Evolutionary conservation across 805 yeast species (phyloP), one percentile per base, ranked within the genome.

Genomic region (Lipomyces orientalis): DNA sequence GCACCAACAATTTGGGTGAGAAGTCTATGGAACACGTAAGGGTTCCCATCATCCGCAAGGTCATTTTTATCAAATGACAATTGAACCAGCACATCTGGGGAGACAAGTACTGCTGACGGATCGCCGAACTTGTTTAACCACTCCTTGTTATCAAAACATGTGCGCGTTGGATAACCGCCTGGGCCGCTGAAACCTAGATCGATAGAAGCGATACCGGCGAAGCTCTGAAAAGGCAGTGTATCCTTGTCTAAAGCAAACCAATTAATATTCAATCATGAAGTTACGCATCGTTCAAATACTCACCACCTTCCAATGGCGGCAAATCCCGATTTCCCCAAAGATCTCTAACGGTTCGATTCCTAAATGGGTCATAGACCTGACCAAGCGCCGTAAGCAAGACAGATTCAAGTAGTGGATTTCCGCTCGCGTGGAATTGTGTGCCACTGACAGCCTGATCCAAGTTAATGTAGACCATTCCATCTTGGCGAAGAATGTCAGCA

Each of bases 71-170:
- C 62, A 19, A n/a, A n/a, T 12, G 31, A 35, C 19, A 19, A 25
- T 14, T 16, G 33, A 49, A 65, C n/a, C 8, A 25, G 7, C 19
- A 33, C 12, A n/a, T 61, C 70, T 2, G 55, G 43, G 5, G 22
- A 19, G 7, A 67, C 62, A 14, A 37, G 54, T 34, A 67, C 60
- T 16, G 25, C 43, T 2, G 56, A 19, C 2, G 89, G 88, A 75
- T 89, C 93, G 33, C 86, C 90, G 74, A 77, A 83, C 4, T 78
- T 80, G 39, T 81, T 80, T 87, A 89, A 87, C 94, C 93, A 90
- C 70, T 86, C 80, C 75, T 79, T 85, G 74, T 87, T 89, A 76
- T 88, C 87, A 34, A 92, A 88, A 75, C 90, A 93, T 75, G 90
- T 73, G 68, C 88, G 93, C 73, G 90, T 89, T 8, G 89, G 86